These are phyloP conservation scores for Lolium perenne DNA, from an alignment of 176 grass and related monocot genomes.

Conservation along the genomic window DNA sequence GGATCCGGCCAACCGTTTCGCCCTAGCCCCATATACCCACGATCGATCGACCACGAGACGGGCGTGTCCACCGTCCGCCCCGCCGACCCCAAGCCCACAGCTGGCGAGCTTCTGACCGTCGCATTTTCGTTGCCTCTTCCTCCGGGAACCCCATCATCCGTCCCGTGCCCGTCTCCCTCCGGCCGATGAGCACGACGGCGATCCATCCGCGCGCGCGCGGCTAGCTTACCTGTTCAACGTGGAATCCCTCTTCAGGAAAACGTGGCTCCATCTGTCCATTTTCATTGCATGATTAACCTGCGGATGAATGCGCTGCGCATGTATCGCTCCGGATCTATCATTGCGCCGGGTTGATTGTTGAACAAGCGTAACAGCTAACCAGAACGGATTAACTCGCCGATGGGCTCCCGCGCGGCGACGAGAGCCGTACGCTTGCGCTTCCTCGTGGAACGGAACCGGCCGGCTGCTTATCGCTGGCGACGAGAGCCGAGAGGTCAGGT, in stretches of 20 bases:
- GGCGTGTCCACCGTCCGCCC: conserved; percentile 8
- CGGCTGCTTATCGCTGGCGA: background rate
- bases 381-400: background rate
- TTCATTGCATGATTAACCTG: background rate
- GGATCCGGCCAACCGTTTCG: conserved; percentile 12
- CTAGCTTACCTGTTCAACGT: conserved; percentile 30
- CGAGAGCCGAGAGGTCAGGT: background rate
- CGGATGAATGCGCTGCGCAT: background rate
- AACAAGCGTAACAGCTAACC: conserved; percentile 7
- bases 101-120: background rate
- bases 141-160: conserved; percentile 7
- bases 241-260: conserved; percentile 18
- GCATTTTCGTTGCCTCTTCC: background rate
- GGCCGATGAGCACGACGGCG: background rate
- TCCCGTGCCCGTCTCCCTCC: background rate
- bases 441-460: background rate
- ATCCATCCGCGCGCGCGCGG: background rate
- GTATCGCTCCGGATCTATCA: background rate
- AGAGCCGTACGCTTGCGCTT: background rate
- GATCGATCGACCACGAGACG: background rate
- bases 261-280: background rate
- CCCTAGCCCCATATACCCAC: background rate
- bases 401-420: background rate
- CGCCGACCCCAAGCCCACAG: background rate
- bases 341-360: background rate